Evolutionary conservation across 768 basidiomycete species (phyloP), one percentile per base, ranked within the genome.

Genomic region (Arthromyces matolae): DNA sequence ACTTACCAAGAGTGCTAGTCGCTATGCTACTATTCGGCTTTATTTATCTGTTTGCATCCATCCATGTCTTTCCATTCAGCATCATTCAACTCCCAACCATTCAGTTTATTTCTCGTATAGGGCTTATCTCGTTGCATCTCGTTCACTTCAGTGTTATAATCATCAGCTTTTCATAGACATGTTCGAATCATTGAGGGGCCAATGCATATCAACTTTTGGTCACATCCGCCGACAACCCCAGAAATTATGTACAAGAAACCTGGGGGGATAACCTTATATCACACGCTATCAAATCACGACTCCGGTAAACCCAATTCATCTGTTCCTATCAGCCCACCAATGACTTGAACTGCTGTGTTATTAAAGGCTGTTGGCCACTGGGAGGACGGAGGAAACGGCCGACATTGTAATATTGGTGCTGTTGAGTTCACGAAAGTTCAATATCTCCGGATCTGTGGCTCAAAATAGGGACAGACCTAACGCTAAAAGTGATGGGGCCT

Each of bases 311-410:
- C 31, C 36, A 52, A 47, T 39, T 13, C 16, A 42, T 40, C 50
- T 49, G 37, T 33, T 23, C 48, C 44, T 18, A 51, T 20, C 27
- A 31, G 19, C 20, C 29, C 10, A 22, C 38, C 57, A 44, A 73
- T 62, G 57, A 68, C 80, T 63, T 87, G 86, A 1, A 83, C 67
- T 12, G 83, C 71, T 25, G 75, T 77, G 61, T 76, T 84, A 59
- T 80, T 86, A 70, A 89, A 89, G 14, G 85, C 84, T 16, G 78
- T 75, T 16, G 81, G 76, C 66, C 74, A 80, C 5, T 64, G 49
- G 19, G 52, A 50, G n/a, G 75, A 78, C 29, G 64, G 52, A 52
- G 81, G 83, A 41, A 89, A 68, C 12, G 75, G 64, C 8, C 60
- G 64, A 55, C 66, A 72, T 35, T 70, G 66, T 38, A 86, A 60